A percentile compares a stretch with the other conserved stretches of the same genome.
Evolutionary conservation across 495 filamentous ascomycete genomes (phyloP).

Genomic region (Penicillium herquei): DNA sequence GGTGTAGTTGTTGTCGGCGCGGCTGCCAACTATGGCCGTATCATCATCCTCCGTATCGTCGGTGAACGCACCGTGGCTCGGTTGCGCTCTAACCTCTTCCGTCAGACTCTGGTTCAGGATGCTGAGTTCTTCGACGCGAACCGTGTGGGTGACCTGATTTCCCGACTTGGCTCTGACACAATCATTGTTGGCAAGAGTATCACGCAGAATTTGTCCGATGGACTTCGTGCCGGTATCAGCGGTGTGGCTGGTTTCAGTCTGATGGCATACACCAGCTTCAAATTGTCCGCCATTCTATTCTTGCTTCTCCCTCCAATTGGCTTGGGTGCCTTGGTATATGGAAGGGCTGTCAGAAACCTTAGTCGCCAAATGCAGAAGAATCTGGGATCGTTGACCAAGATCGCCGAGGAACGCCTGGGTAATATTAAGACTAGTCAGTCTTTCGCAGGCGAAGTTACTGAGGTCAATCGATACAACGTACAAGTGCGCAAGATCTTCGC

Average conservation of each 20-base stretch:
- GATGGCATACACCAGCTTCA: constrained; percentile 91
- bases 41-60: constrained; percentile 90
- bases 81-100: constrained; percentile 84
- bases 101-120: constrained; percentile 87
- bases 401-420: constrained; percentile 91
- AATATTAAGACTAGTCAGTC: constrained; percentile 96
- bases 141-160: constrained; percentile 92
- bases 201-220: constrained; percentile 95
- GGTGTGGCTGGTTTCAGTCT: constrained; percentile 81
- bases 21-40: constrained; percentile 87
- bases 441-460: constrained; percentile 87
- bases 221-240: constrained; percentile 81
- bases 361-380: constrained; percentile 91
- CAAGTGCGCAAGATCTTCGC: constrained; percentile 91
- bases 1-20: constrained; percentile 70
- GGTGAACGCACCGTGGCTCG: constrained; percentile 91
- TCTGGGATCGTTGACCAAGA: constrained; percentile 87
- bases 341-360: constrained; percentile 78
- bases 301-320: constrained; percentile 90
- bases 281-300: constrained; percentile 81
- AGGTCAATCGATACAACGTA: constrained; percentile 85
- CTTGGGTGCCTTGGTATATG: constrained; percentile 88
- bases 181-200: constrained; percentile 98
- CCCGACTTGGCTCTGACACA: constrained; percentile 90
- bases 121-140: constrained; percentile 99